These are phyloP conservation scores for Biscogniauxia sp. DNA, from an alignment of 2,329 filamentous ascomycete species.

Conservation along the genomic window DNA sequence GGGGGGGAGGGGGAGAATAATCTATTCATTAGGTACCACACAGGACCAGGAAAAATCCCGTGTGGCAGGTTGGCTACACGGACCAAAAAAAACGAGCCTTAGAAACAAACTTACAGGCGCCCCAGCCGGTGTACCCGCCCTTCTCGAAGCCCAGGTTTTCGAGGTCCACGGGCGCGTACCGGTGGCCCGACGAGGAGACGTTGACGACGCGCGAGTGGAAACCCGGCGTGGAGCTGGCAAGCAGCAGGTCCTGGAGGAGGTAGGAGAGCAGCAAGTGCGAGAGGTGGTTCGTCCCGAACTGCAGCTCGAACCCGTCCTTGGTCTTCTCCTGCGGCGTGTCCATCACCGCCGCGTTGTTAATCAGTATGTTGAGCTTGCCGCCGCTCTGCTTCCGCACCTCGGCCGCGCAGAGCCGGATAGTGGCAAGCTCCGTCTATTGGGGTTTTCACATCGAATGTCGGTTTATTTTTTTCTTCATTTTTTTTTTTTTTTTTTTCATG, in stretches of 20 bases:
- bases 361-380: conserved; percentile 15
- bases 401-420: conserved; percentile 11
- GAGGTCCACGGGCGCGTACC: conserved; percentile 30
- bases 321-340: conserved; percentile 8
- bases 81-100: too few relatives aligned
- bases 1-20: too few relatives aligned
- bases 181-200: conserved; percentile 43
- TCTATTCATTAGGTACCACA: too few relatives aligned
- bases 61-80: too few relatives aligned
- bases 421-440: not conserved
- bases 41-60: too few relatives aligned
- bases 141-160: conserved; percentile 40
- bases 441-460: not conserved
- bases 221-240: conserved; percentile 38
- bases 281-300: conserved; percentile 17
- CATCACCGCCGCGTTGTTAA: conserved; percentile 22
- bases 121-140: conserved; percentile 30
- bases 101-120: conserved; percentile 19
- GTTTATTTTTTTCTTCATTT: not conserved
- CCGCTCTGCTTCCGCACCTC: conserved; percentile 12
- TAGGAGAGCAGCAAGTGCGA: conserved; percentile 48
- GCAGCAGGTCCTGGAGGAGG: conserved; percentile 43
- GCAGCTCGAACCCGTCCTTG: conserved; percentile 18
- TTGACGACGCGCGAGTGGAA: conserved; percentile 46
- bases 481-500: too few relatives aligned